These are phyloP conservation scores for sorghum (Sorghum bicolor) DNA, from an alignment of 176 grass and related monocot genomes.

Conservation along the genomic window Sorghum_bicolor_NCBIv3 NC_012870.2:57574001-57574500, in stretches of 20 bases:
- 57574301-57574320: conserved; percentile 13
- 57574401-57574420: background rate
- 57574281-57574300: conserved; percentile 25
- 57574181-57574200: conserved; percentile 7
- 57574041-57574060: background rate
- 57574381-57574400: background rate
- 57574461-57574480: background rate
- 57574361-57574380: background rate
- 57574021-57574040: conserved; percentile 73
- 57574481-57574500: conserved; percentile 4
- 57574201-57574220: conserved; percentile 64
- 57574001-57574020: conserved; percentile 72
- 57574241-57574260: conserved; percentile 97
- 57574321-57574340: background rate
- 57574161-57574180: background rate
- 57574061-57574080: background rate
- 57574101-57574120: conserved; percentile 7
- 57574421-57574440: background rate
- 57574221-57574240: conserved; percentile 94
- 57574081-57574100: background rate
- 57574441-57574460: background rate
- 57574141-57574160: conserved; percentile 2
- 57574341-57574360: background rate
- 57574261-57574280: conserved; percentile 95
- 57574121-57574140: background rate